Conservation (phyloP, 208 protist species). For the Trypanosoma lewisi region DNA sequence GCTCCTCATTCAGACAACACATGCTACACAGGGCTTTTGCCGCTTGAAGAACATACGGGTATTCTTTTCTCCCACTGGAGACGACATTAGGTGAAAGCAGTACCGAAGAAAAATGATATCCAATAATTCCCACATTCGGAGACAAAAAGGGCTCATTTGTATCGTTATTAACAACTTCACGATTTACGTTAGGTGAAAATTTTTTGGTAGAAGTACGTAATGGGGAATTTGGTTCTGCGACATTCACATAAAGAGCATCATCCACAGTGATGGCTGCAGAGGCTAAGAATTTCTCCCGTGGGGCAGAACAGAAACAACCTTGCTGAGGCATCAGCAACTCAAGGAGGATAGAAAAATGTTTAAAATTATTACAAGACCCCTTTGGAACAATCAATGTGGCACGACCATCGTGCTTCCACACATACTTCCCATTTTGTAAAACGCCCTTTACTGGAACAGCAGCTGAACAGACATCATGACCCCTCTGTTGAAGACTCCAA, state of each 20-base stretch:
- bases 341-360: slow-evolving; percentile 6
- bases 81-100: not conserved
- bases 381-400: slow-evolving; percentile 6
- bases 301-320: slow-evolving; percentile 10
- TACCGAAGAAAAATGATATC: slow-evolving; percentile 14
- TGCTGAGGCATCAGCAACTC: not conserved
- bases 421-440: slow-evolving; percentile 3
- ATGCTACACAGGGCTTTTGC: slow-evolving; percentile 12
- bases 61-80: not conserved
- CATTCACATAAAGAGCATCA: slow-evolving; percentile 11
- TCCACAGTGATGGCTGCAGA: slow-evolving; percentile 7
- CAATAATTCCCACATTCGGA: not conserved
- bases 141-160: not conserved
- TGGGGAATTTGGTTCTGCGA: slow-evolving; percentile 6
- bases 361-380: not conserved
- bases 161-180: not conserved
- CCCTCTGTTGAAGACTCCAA: slow-evolving; percentile 5
- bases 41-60: slow-evolving; percentile 1
- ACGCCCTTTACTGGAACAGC: not conserved
- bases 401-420: not conserved
- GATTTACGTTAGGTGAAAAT: not conserved
- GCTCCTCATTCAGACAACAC: slow-evolving; percentile 11
- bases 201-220: not conserved
- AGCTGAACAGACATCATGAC: not conserved
- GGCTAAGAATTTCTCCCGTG: not conserved